Conservation (phyloP, 495 filamentous ascomycete genomes). For the Sporormia fimetaria region DNA sequence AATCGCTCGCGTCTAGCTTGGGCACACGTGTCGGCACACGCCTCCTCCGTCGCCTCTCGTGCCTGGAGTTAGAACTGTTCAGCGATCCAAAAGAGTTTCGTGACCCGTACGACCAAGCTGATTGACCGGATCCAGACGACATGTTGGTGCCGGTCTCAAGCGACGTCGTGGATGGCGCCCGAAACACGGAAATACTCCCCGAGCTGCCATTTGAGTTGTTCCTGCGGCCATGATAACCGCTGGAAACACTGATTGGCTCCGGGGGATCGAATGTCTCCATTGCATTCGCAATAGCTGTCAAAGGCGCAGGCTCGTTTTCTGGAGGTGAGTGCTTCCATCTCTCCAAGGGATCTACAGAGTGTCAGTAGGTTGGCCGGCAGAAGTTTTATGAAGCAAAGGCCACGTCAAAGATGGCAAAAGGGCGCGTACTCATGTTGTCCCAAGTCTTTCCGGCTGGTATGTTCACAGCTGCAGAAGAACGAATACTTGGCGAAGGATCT, state of each 20-base stretch:
- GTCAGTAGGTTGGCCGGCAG: no score
- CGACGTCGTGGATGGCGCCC: constrained; percentile 60
- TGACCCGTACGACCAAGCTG: constrained; percentile 58
- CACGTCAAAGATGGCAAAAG: no score
- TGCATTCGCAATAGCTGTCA: constrained; percentile 67
- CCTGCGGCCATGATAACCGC: constrained; percentile 30
- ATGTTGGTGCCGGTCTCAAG: constrained; percentile 46
- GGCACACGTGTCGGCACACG: constrained; percentile 39
- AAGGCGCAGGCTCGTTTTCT: constrained; percentile 74
- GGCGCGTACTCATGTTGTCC: constrained; percentile 23
- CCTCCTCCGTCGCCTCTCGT: constrained; percentile 61
- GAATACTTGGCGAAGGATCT: constrained; percentile 26
- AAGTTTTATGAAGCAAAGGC: no score
- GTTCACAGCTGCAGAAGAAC: constrained; percentile 43
- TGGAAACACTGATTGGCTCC: constrained; percentile 15
- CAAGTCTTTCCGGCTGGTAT: constrained; percentile 40
- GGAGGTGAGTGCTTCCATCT: constrained; percentile 79
- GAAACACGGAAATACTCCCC: constrained; percentile 40
- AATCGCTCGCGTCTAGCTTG: constrained; percentile 27
- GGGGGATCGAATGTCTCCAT: constrained; percentile 43
- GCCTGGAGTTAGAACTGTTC: constrained; percentile 38
- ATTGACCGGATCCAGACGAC: constrained; percentile 43
- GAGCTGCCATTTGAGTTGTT: constrained; percentile 49
- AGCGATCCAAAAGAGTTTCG: constrained; percentile 57
- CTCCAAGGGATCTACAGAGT: constrained; percentile 52